Evolutionary conservation across 2,329 filamentous ascomycete genomes (phyloP), one percentile per base, ranked within the genome.

Genomic region (Exophiala xenobiotica): DNA sequence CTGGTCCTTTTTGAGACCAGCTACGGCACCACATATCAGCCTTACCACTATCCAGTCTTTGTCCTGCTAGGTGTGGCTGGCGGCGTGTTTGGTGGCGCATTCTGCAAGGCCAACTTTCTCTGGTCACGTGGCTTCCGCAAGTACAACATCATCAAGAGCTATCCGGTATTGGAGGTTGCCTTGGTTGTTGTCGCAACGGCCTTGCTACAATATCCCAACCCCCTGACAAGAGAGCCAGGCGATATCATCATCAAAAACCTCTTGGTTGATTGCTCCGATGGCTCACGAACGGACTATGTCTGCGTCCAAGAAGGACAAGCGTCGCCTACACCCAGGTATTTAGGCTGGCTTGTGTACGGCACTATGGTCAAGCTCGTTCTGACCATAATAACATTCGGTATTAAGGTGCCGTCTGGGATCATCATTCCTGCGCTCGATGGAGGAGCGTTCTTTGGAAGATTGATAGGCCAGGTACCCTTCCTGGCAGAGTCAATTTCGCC

Each of bases 1-100:
- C 68, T 83, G 3, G 79, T 81, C 0, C 71, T 83, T 4, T 84
- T 82, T 60, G 78, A 83, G 59, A 82, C 80, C 3, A 76, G 78
- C 44, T 83, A 82, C 54, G 78, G 76, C 3, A 75, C 75, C 2
- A 72, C 74, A n/a, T 83, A 82, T 59, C 64, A 73, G n/a, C 65
- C 76, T 1, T 62, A 75, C 7, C 78, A 83, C 57, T 82, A 82
- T 59, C 60, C 80, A 2, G 71, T 81, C 26, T 83, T 84, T 62
- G 66, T 80, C 3, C 49, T 82, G 2, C 72, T 83, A 0, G 80
- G 80, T 1, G 58, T 82, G 9, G 74, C 70, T 3, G 81, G 80
- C n/a, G 81, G 80, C 3, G 53, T 83, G 0, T 82, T 81, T 54
- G 80, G 80, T 4, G 80, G 79, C 0, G 59, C 78, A 1, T 83